Conservation (phyloP, 805 yeast genomes). For the Candida khao-thaluensis region DNA sequence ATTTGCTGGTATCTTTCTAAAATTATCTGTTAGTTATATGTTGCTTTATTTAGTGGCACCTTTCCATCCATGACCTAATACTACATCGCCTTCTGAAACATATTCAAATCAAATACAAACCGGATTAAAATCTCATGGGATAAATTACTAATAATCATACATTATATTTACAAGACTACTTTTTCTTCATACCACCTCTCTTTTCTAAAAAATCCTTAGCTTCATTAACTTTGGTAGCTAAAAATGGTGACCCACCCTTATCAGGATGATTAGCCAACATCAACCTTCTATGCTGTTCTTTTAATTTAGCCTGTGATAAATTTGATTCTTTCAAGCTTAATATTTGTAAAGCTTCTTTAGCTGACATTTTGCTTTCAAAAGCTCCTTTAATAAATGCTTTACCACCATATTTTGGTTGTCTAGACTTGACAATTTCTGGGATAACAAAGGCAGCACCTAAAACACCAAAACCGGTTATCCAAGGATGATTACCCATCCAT, state of each 20-base stretch:
- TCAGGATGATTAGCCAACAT: constrained; percentile 94
- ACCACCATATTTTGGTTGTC: constrained; percentile 66
- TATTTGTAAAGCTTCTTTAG: constrained; percentile 84
- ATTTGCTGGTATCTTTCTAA: no score
- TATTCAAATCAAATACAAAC: no score
- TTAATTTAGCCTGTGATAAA: constrained; percentile 60
- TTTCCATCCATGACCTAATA: no score
- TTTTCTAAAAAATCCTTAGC: constrained; percentile 82
- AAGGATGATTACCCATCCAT: constrained; percentile 74
- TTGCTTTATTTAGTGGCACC: no score
- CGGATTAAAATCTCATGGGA: no score
- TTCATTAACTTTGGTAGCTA: constrained; percentile 90
- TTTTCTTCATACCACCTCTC: constrained; percentile 52
- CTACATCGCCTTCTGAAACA: no score
- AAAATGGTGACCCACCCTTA: constrained; percentile 85
- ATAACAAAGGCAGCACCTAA: constrained; percentile 61
- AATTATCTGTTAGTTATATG: no score
- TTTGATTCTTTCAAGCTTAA: constrained; percentile 70
- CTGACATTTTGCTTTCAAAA: constrained; percentile 86
- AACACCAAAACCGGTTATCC: constrained; percentile 67
- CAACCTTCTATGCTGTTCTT: constrained; percentile 77
- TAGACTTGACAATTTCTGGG: constrained; percentile 65
- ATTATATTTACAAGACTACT: constrained; percentile 18
- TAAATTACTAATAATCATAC: no score
- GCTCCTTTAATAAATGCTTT: constrained; percentile 81